phyloP scores from a whole-genome alignment of 352 stramenopile genomes.

The Phytophthora niederhauseri region DNA sequence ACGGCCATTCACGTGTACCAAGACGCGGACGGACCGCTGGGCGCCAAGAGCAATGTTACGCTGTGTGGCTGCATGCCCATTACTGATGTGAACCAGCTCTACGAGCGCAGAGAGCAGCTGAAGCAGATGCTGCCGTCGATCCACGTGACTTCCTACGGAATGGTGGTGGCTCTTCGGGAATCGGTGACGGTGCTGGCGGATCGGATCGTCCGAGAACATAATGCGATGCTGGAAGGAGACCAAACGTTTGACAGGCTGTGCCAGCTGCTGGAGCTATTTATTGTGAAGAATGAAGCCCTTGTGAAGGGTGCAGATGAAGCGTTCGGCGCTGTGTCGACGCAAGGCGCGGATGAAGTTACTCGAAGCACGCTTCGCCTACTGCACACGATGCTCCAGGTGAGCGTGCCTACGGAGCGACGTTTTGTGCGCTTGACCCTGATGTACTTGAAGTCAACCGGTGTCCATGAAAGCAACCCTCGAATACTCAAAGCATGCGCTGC shows the following conservation, averaged over 20 bases:
- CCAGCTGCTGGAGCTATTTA: conserved; percentile 45
- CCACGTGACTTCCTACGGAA: conserved; percentile 44
- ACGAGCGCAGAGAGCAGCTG: conserved; percentile 48
- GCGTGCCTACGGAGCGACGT: conserved; percentile 30
- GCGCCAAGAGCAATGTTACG: conserved; percentile 33
- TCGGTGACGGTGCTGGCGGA: conserved; percentile 41
- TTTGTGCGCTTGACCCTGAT: conserved; percentile 43
- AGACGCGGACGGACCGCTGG: conserved; percentile 56
- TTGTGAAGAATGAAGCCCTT: conserved; percentile 41
- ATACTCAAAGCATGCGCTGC: conserved; percentile 24
- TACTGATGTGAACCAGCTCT: conserved; percentile 29
- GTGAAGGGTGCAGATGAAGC: conserved; percentile 8
- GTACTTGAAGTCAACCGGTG: conserved; percentile 39
- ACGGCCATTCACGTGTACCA: conserved; percentile 73
- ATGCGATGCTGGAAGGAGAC: conserved; percentile 39
- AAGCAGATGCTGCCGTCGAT: conserved; percentile 58
- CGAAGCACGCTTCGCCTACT: conserved; percentile 43
- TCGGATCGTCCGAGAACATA: conserved; percentile 40
- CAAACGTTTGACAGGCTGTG: conserved; percentile 41
- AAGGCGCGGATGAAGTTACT: conserved; percentile 33
- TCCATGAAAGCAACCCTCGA: conserved; percentile 20
- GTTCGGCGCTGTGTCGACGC: conserved; percentile 19
- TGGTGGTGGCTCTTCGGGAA: conserved; percentile 42
- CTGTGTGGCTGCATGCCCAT: conserved; percentile 60
- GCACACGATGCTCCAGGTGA: conserved; percentile 40